phyloP scores from a whole-genome alignment of 176 grass and related monocot species.

The Eragrostis nindensis region DNA sequence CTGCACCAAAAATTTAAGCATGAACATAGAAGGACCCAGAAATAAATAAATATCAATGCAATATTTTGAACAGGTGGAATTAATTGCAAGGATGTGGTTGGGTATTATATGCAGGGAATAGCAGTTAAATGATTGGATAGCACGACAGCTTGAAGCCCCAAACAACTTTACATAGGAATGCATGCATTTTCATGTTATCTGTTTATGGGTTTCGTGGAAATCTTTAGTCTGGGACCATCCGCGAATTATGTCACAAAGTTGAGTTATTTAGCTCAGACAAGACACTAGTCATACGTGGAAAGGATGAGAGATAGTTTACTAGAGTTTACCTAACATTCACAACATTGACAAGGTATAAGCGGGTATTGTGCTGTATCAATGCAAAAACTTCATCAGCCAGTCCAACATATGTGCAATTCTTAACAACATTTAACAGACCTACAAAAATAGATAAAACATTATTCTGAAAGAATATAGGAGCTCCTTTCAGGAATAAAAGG shows the following conservation, averaged over 20 bases:
- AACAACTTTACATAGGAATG: not conserved
- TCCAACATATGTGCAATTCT: slow-evolving; percentile 95
- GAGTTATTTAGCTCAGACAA: slow-evolving; percentile 17
- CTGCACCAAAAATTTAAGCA: slow-evolving; percentile 53
- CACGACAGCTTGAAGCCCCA: not conserved
- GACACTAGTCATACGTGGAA: not conserved
- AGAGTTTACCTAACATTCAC: slow-evolving; percentile 73
- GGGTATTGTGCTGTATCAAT: slow-evolving; percentile 79
- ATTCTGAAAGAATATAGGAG: slow-evolving; percentile 33
- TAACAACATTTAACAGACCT: slow-evolving; percentile 86
- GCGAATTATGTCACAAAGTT: not conserved
- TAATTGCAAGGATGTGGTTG: not conserved
- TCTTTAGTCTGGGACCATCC: not conserved
- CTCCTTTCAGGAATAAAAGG: slow-evolving; percentile 18
- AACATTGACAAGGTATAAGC: slow-evolving; percentile 88
- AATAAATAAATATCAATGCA: slow-evolving; percentile 18
- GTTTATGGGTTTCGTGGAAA: not conserved
- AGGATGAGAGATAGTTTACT: not conserved
- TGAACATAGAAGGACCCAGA: not conserved
- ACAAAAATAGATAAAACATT: slow-evolving; percentile 46
- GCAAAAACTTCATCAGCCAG: slow-evolving; percentile 86
- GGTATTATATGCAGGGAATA: slow-evolving; percentile 12
- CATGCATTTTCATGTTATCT: not conserved
- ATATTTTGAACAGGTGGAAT: slow-evolving; percentile 27
- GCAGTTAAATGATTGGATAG: slow-evolving; percentile 13